Base-by-base conservation (phyloP, 768 basidiomycete species). In the Lyophyllum semitale region DNA sequence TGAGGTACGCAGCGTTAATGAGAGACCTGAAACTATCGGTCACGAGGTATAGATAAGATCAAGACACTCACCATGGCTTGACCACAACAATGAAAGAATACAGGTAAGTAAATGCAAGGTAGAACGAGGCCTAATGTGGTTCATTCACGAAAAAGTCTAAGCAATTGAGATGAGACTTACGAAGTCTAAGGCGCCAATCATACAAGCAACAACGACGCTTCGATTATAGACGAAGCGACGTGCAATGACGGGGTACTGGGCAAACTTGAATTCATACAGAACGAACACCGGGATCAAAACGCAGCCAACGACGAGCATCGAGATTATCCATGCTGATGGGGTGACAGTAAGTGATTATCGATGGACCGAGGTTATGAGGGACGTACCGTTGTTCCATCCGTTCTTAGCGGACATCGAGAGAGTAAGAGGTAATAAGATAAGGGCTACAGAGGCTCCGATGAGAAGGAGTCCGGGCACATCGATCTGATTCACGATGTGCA, bases 61-160 rank as follows among this genome's bases (percentile, higher is more conserved):
- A 33, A 18, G 25, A 23, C 5, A 42, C 60, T 38, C 58, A 74
- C 82, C 82, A 80, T 37, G 76, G 74, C 57, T 80, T 79, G n/a
- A 80, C 78, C 26, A 82, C 72, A 11, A 81, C 54, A 32, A 87
- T 77, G 67, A 84, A 89, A 1, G 85, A 87, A 73, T 83, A 91
- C n/a, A 90, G 80, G 64, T 91, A 91, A 11, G 86, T 84, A 68
- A 73, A 86, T 0, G 88, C 85, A 43, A 92, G 77, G 73, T 82
- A 85, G 72, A 81, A 86, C 2, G 84, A 84, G 61, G 82, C 62
- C 84, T 86, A 49, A 7, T 47, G n/a, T 20, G 17, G 26, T 54
- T 15, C 57, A 55, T 52, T 37, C 50, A 40, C 41, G 32, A n/a
- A 8, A 8, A 13, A 17, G 1, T 1, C n/a, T 40, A 6, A 2